These are phyloP conservation scores for Pythium periplocum DNA, from an alignment of 352 stramenopile genomes.

Conservation along the genomic window DNA sequence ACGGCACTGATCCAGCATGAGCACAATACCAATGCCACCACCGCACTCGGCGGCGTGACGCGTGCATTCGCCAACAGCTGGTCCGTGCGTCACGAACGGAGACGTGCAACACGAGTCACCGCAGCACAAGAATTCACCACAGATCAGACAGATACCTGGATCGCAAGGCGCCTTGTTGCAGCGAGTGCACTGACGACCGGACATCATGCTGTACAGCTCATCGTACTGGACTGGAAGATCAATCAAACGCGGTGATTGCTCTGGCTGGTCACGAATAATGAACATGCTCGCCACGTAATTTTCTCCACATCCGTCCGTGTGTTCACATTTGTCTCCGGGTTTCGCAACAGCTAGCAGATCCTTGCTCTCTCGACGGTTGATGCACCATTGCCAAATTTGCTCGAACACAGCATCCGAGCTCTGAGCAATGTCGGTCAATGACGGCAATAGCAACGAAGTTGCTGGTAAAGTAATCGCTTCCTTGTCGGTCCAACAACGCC, in stretches of 20 bases:
- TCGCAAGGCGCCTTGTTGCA: conserved; percentile 68
- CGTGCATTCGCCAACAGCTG: conserved; percentile 79
- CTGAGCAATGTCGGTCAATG: conserved; percentile 43
- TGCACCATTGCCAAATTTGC: conserved; percentile 82
- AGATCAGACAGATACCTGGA: conserved; percentile 78
- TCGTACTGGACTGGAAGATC: conserved; percentile 82
- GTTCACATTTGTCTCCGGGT: conserved; percentile 75
- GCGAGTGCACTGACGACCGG: conserved; percentile 57
- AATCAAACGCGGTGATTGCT: conserved; percentile 51
- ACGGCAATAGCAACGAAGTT: conserved; percentile 33
- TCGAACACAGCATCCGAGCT: conserved; percentile 55
- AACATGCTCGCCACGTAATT: conserved; percentile 88
- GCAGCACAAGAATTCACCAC: conserved; percentile 79
- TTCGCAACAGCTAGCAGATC: conserved; percentile 60
- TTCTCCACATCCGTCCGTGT: conserved; percentile 81
- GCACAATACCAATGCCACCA: conserved; percentile 76
- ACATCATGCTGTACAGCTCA: conserved; percentile 76
- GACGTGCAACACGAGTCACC: conserved; percentile 81
- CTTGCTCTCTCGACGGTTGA: conserved; percentile 81
- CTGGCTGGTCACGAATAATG: conserved; percentile 65
- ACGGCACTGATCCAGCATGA: conserved; percentile 82
- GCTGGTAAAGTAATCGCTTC: conserved; percentile 13
- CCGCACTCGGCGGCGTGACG: conserved; percentile 80
- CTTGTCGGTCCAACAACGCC: conserved; percentile 51
- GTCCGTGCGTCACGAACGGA: conserved; percentile 67